A percentile compares a stretch with the other conserved stretches of the same genome.
Evolutionary conservation across 768 basidiomycete species (phyloP).

Genomic region (Russula lepida): DNA sequence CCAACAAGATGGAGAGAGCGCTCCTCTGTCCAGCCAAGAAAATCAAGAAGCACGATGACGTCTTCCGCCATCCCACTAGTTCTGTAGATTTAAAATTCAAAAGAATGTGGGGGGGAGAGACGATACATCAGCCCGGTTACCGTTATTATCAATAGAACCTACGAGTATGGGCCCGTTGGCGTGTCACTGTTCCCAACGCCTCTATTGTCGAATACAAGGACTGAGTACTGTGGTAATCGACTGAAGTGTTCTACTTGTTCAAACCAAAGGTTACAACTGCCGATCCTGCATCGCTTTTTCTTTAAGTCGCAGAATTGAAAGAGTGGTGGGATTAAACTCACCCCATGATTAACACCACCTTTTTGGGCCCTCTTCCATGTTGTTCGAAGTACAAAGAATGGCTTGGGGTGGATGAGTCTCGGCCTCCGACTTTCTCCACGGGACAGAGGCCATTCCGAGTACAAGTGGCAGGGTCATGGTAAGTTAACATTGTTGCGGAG

Average conservation of each 20-base stretch:
- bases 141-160: slow-evolving; percentile 22
- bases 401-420: slow-evolving; percentile 42
- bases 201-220: slow-evolving; percentile 77
- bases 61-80: slow-evolving; percentile 77
- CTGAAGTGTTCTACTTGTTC: slow-evolving; percentile 60
- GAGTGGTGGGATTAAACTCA: slow-evolving; percentile 11
- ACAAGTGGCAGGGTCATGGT: slow-evolving; percentile 55
- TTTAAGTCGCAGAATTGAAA: background rate
- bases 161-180: slow-evolving; percentile 75
- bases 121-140: background rate
- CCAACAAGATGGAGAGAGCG: slow-evolving; percentile 65
- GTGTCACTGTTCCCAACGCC: slow-evolving; percentile 70
- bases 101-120: background rate
- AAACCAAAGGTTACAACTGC: slow-evolving; percentile 54
- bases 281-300: slow-evolving; percentile 35
- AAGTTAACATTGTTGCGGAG: slow-evolving; percentile 29
- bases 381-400: slow-evolving; percentile 76
- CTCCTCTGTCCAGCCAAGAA: slow-evolving; percentile 59
- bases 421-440: slow-evolving; percentile 43
- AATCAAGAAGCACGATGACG: slow-evolving; percentile 53
- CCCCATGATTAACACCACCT: slow-evolving; percentile 77
- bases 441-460: slow-evolving; percentile 70
- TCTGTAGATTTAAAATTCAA: slow-evolving; percentile 29
- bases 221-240: slow-evolving; percentile 42
- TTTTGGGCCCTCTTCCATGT: slow-evolving; percentile 58